Evolutionary conservation across 108 stramenopile species (phyloP).

Genomic region (Cyclotella distinguenda): DNA sequence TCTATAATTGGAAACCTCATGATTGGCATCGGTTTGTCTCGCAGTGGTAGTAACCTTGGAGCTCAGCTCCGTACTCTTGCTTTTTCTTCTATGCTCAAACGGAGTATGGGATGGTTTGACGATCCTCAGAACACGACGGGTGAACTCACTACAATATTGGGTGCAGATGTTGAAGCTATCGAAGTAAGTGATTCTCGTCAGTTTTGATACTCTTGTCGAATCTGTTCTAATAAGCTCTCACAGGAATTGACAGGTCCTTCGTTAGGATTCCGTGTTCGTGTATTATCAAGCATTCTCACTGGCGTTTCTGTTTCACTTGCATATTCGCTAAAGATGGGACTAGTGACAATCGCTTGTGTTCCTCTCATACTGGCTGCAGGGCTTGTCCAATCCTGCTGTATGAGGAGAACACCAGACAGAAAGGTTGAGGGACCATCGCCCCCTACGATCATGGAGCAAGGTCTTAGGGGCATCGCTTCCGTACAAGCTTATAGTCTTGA

Average conservation of each 20-base stretch:
- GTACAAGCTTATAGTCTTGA: constrained; percentile 62
- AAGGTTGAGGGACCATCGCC: constrained; percentile 16
- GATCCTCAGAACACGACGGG: constrained; percentile 30
- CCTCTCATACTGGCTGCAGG: constrained; percentile 40
- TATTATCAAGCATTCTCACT: constrained; percentile 29
- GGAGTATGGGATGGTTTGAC: constrained; percentile 47
- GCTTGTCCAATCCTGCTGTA: constrained; percentile 33
- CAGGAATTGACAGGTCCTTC: constrained; percentile 27
- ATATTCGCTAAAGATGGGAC: constrained; percentile 35
- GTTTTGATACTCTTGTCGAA: no score
- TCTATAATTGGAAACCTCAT: constrained; percentile 37
- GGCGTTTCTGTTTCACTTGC: constrained; percentile 32
- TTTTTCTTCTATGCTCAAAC: constrained; percentile 32
- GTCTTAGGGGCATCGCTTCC: constrained; percentile 33
- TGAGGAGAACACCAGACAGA: constrained; percentile 2
- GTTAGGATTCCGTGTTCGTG: constrained; percentile 33
- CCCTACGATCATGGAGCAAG: constrained; percentile 42
- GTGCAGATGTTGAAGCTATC: constrained; percentile 35
- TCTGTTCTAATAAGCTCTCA: no score
- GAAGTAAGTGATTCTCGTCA: no score
- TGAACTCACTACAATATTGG: constrained; percentile 33
- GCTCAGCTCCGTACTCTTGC: constrained; percentile 22
- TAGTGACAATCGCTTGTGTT: constrained; percentile 39
- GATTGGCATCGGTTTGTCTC: constrained; percentile 33
- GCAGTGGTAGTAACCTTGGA: constrained; percentile 36